Base-by-base conservation (phyloP, 2,329 filamentous ascomycete genomes). In the Aspergillus novoparasiticus region DNA sequence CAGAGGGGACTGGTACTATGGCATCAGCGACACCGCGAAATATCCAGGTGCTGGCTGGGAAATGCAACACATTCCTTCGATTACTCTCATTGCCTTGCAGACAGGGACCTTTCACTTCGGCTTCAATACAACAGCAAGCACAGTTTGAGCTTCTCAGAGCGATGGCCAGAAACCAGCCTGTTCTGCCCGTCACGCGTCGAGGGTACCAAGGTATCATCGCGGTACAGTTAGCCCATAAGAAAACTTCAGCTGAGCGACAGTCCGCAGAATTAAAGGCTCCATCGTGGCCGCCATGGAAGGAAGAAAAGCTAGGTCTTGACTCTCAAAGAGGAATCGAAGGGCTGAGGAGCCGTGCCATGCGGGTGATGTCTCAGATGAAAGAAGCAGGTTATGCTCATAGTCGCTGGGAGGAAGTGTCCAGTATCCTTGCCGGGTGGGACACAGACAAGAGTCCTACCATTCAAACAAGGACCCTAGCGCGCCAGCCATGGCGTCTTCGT, bases 261-360 rank as follows among this genome's bases (percentile, higher is more conserved):
- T 89, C 86, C 82, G 86, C 86, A 3, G 76, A 80, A 51, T 76
- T 88, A 23, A 88, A 89, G 76, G 81, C 85, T 3, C 76, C 81
- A 10, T 86, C 85, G 9, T 90, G 87, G 87, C 87, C 87, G 16
- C 87, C 87, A 0, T 90, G 87, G 86, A 89, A 88, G 72, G 83
- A 86, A 70, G 84, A 87, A 54, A 85, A 81, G 59, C 83, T 85
- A 19, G 86, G 85, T 1, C 85, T 89, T 70, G 87, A 90, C 69
- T 81, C 82, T n/a, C 78, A 82, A 16, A 83, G 86, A 60, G 84
- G 82, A 12, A 81, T 83, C 53, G 83, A 86, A 46, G 83, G 86
- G 62, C 86, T 86, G 64, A 79, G 79, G 34, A 88, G 86, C 61
- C 83, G 84, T 61, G 86, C 86, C n/a, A 82, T 82, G 62, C 79